Conservation (phyloP, 73 alveolate species). For the Stentor roeselii region DNA sequence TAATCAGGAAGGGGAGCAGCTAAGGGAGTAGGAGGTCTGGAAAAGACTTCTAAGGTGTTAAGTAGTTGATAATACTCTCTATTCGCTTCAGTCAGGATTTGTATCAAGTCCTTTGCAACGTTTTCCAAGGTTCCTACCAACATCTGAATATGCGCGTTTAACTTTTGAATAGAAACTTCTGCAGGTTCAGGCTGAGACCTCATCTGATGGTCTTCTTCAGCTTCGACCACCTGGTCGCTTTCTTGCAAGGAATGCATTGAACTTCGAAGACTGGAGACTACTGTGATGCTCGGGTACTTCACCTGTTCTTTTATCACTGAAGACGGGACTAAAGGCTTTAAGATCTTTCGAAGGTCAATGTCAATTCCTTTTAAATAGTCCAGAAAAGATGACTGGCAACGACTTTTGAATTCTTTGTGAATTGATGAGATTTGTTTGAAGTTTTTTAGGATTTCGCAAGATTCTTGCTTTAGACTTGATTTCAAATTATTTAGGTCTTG, state of each 20-base stretch:
- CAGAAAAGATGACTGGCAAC: constrained; percentile 8
- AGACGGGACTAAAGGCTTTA: constrained; percentile 23
- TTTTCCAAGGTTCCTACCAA: constrained; percentile 20
- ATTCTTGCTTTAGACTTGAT: background rate
- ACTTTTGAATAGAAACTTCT: background rate
- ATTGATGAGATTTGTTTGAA: background rate
- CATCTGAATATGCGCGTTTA: constrained; percentile 23
- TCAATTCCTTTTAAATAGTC: constrained; percentile 15
- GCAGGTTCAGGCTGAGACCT: background rate
- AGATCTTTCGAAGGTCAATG: background rate
- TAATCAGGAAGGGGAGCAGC: constrained; percentile 24
- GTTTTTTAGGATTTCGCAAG: background rate
- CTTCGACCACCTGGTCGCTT: background rate
- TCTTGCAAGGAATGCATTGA: background rate
- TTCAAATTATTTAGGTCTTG: background rate
- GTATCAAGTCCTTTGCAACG: background rate
- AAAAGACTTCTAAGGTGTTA: background rate
- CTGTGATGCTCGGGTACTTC: background rate
- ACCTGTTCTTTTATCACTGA: background rate
- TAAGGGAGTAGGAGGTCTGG: constrained; percentile 26
- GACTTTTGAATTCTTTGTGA: constrained; percentile 11
- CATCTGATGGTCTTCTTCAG: background rate
- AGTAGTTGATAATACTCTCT: constrained; percentile 8
- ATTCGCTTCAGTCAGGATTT: constrained; percentile 4
- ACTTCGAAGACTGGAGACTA: background rate